Evolutionary conservation across 495 filamentous ascomycete genomes (phyloP).

Genomic region (Aspergillus asperescens): DNA sequence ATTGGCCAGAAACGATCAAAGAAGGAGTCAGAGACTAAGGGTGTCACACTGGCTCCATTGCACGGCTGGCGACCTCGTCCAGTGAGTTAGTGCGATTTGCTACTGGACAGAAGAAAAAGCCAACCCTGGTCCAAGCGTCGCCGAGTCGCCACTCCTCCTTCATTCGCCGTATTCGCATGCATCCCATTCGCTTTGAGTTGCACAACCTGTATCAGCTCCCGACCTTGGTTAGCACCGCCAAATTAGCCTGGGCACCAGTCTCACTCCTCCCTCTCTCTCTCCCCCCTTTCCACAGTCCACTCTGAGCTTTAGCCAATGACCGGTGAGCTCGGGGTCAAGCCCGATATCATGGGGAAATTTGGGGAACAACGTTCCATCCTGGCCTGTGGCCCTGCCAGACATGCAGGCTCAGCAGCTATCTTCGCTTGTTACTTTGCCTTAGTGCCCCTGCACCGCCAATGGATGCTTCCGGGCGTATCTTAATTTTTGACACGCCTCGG

Average conservation of each 20-base stretch:
- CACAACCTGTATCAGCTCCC: no score
- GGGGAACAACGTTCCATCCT: slow-evolving; percentile 12
- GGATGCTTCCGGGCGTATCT: background rate
- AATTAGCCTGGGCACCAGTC: no score
- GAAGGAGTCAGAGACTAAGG: background rate
- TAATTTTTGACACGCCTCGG: background rate
- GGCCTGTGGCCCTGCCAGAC: background rate
- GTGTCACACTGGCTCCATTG: no score
- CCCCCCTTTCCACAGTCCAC: background rate
- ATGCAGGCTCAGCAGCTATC: background rate
- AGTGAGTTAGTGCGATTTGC: no score
- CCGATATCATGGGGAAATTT: slow-evolving; percentile 18
- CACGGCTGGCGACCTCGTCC: slow-evolving; percentile 14
- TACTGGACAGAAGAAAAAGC: background rate
- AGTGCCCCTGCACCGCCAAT: background rate
- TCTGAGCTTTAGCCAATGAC: slow-evolving; percentile 6
- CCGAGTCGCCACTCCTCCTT: slow-evolving; percentile 1
- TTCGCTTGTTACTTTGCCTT: background rate
- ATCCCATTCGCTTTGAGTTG: slow-evolving; percentile 1
- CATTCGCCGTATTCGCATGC: background rate
- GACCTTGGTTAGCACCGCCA: no score
- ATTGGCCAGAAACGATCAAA: slow-evolving; percentile 10
- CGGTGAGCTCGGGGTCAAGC: slow-evolving; percentile 6
- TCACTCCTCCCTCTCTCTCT: slow-evolving; percentile 15
- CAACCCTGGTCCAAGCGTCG: background rate